Evolutionary conservation across 2,329 filamentous ascomycete species (phyloP), one percentile per base, ranked within the genome.

Genomic region (Monosporascus sp.): DNA sequence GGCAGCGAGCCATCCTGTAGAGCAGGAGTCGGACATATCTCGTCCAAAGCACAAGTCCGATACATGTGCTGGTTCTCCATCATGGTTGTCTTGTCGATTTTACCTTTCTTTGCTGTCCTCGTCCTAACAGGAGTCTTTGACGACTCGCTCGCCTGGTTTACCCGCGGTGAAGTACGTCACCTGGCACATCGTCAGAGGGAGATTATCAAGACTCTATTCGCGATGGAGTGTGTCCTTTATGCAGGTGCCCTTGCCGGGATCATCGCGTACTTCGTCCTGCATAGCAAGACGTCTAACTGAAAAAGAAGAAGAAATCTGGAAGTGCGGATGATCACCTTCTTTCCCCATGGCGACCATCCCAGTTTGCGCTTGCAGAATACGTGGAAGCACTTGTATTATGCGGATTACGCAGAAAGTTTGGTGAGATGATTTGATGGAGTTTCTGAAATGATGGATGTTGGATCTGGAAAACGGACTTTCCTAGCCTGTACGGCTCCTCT

Each of bases 21-120:
- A 6, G 25, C 42, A 3, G 55, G 55, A 4, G 62, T 60, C 24
- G 42, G 58, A 3, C 54, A 52, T 25, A 54, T 64, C 9, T 62
- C 64, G 2, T 57, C 60, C 4, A 54, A 63, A 9, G 63, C 63
- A 5, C 61, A 70, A 15, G 55, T 56, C 17, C 66, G 65, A 14
- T 71, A 72, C 18, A 62, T 59, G 3, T 51, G 54, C 0, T 71
- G 74, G 49, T 80, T 78, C 57, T 58, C 65, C 8, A 44, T 62
- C 14, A 70, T 78, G 55, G 60, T 72, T 45, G 31, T 65, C 0
- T 47, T 77, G 42, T 73, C 72, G 18, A 51, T 75, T 1, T 69
- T 81, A n/a, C 79, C 79, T 0, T 74, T 81, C 47, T 63, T 77
- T 9, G 72, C 75, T 0, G 53, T 77, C 0, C 59, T 80, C 7